Conservation (phyloP, 1,284 basidiomycete genomes). For the Trichosporon sp. region DNA sequence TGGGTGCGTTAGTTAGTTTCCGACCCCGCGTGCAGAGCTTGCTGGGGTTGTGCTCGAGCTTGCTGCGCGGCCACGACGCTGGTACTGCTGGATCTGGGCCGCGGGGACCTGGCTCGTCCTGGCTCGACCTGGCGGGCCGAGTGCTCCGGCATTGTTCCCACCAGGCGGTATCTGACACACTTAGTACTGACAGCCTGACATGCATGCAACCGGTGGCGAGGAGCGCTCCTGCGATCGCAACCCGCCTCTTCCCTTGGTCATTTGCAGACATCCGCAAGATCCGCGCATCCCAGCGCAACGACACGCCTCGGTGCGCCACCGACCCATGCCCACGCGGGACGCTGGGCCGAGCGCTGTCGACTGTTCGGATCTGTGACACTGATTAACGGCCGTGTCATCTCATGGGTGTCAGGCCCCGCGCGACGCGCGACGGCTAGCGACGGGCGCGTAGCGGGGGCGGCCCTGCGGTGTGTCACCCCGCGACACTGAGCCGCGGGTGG, state of each 20-base stretch:
- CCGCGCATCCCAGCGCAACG: no score
- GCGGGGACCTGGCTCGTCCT: neutral
- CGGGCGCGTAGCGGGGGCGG: no score
- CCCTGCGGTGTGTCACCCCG: neutral
- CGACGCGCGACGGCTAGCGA: neutral
- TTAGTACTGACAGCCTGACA: neutral
- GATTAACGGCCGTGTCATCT: no score
- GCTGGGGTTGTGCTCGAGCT: no score
- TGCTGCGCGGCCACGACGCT: neutral
- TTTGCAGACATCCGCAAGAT: neutral
- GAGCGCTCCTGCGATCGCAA: no score
- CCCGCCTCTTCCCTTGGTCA: no score
- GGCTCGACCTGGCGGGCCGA: neutral
- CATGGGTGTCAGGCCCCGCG: no score
- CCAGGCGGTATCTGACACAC: no score
- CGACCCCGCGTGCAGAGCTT: neutral
- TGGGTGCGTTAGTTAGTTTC: neutral
- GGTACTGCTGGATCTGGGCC: neutral
- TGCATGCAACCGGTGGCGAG: neutral
- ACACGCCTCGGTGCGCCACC: neutral
- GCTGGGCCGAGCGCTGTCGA: no score
- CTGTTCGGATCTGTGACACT: no score
- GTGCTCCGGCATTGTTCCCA: neutral
- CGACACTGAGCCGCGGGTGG: neutral
- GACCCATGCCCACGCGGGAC: no score